phyloP scores from a whole-genome alignment of 2,329 filamentous ascomycete species.

The Aureobasidium sp. region DNA sequence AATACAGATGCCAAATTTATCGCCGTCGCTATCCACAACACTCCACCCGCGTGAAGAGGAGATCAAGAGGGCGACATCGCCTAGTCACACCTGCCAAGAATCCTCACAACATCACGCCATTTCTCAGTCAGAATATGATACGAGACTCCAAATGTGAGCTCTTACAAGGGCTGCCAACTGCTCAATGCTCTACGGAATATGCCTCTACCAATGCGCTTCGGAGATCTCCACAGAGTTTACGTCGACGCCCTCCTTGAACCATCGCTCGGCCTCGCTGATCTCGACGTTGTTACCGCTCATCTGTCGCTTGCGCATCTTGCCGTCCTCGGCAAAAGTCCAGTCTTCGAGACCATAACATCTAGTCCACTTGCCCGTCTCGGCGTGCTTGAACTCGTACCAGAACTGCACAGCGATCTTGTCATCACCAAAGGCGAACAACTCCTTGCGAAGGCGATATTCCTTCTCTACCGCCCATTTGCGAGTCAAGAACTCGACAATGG shows the following conservation, averaged over 20 bases:
- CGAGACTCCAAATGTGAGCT: background rate
- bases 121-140: background rate
- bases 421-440: conserved; percentile 68
- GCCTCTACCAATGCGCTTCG: conserved; percentile 55
- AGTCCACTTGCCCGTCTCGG: conserved; percentile 63
- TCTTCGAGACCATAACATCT: conserved; percentile 79
- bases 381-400: conserved; percentile 77
- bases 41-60: conserved; percentile 51
- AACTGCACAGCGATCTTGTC: conserved; percentile 82
- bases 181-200: background rate
- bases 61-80: background rate
- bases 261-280: conserved; percentile 54
- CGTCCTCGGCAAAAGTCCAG: conserved; percentile 65
- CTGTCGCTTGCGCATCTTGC: conserved; percentile 63
- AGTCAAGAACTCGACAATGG: conserved; percentile 59
- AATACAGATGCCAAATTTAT: conserved; percentile 61
- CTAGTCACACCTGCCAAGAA: background rate
- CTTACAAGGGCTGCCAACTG: background rate
- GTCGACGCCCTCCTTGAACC: conserved; percentile 62
- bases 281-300: conserved; percentile 61
- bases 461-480: conserved; percentile 68
- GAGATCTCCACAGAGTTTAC: conserved; percentile 58
- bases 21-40: conserved; percentile 72
- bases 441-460: conserved; percentile 68
- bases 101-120: background rate